Evolutionary conservation across 2,329 filamentous ascomycete genomes (phyloP), one percentile per base, ranked within the genome.

Genomic region (Ophiocordyceps robertsii): DNA sequence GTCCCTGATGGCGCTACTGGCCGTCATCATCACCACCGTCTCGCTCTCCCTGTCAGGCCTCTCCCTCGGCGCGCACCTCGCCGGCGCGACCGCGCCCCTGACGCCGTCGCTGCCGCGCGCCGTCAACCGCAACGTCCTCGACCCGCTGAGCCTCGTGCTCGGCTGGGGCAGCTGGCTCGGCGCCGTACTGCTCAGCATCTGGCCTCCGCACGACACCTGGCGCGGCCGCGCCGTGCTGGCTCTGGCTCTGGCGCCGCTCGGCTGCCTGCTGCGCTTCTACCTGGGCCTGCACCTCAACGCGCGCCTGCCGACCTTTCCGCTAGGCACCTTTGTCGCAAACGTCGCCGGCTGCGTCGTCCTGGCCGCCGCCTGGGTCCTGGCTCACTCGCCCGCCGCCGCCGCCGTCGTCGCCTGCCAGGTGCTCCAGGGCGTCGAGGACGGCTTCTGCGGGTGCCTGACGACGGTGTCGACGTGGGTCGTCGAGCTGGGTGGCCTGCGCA

Each of bases 321-420:
- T 95, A 0, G 90, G 90, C 3, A 96, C 90, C 0, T 95, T 95
- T 53, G 63, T 67, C 0, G 86, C 83, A 27, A 96, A 96, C 54
- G 68, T 93, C 5, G 58, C 82, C 13, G 90, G 89, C 5, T 88
- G 85, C 0, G 72, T 72, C 0, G 61, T 95, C 14, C 60, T 93
- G 40, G 88, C 77, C 13, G 80, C 87, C 71, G 74, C 78, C 29
- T 94, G 76, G 66, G 84, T 93, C 54, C 64, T 95, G 40, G 84
- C 87, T 49, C 87, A 86, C 53, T 72, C 70, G 0, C 72, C 69
- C 0, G 48, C 69, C 1, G 72, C 69, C 0, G 49, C 69, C 2
- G 72, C 73, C 5, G 56, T 73, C 2, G 53, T 79, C 0, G 78
- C 77, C 1, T 89, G 82, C 47, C 80, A 84, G 59, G 72, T 84